Evolutionary conservation across 2,329 filamentous ascomycete species (phyloP).

Genomic region (Fusarium sp.): DNA sequence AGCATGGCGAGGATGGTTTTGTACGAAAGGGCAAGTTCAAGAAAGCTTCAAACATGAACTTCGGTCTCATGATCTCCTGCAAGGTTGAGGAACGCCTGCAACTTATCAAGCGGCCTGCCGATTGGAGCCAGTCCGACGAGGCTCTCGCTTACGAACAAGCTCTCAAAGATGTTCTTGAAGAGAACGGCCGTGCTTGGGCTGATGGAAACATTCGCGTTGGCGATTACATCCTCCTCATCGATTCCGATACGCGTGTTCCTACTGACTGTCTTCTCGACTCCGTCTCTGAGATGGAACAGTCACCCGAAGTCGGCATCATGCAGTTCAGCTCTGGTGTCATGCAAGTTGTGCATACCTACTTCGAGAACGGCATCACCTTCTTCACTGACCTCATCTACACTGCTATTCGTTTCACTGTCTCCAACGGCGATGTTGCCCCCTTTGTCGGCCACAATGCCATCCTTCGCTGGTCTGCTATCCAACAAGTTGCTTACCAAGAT

Average conservation of each 20-base stretch:
- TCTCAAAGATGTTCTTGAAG: conserved; percentile 73
- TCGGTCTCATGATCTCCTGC: conserved; percentile 73
- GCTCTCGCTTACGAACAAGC: conserved; percentile 72
- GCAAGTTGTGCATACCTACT: conserved; percentile 80
- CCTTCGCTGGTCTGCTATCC: conserved; percentile 79
- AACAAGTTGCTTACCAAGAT: conserved; percentile 76
- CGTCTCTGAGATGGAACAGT: conserved; percentile 84
- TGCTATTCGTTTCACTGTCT: conserved; percentile 80
- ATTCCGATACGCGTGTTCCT: conserved; percentile 83
- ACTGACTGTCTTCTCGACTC: conserved; percentile 81
- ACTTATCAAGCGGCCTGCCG: conserved; percentile 63
- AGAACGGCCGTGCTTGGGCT: conserved; percentile 78
- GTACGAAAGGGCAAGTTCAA: conserved; percentile 73
- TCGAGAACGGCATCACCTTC: conserved; percentile 76
- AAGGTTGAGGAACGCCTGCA: conserved; percentile 76
- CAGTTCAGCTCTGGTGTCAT: conserved; percentile 83
- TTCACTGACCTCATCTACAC: conserved; percentile 81
- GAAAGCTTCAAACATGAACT: conserved; percentile 81
- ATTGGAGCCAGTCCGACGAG: conserved; percentile 77
- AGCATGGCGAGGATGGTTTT: conserved; percentile 72
- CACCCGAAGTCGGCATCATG: conserved; percentile 81
- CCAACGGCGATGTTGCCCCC: conserved; percentile 80
- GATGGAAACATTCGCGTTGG: conserved; percentile 88
- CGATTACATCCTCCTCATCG: conserved; percentile 80
- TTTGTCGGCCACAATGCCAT: conserved; percentile 86